Evolutionary conservation across 2,329 filamentous ascomycete genomes (phyloP).

Genomic region (Fusarium camptoceras): DNA sequence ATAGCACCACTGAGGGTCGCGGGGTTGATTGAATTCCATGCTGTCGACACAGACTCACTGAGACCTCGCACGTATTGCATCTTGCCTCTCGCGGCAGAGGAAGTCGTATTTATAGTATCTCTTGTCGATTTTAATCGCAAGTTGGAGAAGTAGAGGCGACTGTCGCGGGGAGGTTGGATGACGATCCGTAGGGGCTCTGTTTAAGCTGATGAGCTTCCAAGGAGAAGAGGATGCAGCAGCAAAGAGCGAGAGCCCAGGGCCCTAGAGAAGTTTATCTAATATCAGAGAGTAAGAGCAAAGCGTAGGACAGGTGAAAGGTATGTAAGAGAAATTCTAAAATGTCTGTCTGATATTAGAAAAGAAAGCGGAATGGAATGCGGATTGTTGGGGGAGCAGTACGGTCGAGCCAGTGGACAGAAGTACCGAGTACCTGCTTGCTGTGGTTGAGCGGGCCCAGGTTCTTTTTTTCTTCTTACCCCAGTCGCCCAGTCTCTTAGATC

Average conservation of each 20-base stretch:
- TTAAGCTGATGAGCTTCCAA: conserved; percentile 10
- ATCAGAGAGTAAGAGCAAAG: conserved; percentile 4
- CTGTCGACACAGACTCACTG: conserved; percentile 94
- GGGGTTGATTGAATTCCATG: conserved; percentile 99
- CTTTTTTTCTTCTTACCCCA: conserved; percentile 23
- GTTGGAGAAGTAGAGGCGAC: conserved; percentile 14
- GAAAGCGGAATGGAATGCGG: conserved; percentile 34
- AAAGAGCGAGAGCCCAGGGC: conserved; percentile 5
- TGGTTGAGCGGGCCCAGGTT: conserved; percentile 24
- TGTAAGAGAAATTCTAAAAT: conserved; percentile 16
- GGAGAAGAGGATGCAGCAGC: conserved; percentile 9
- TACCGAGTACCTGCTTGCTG: conserved; percentile 34
- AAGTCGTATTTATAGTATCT: conserved; percentile 11
- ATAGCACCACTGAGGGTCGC: conserved; percentile 97
- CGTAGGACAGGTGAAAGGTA: conserved; percentile 18
- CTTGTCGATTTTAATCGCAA: conserved; percentile 5
- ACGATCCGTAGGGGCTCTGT: conserved; percentile 23
- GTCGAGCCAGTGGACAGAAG: conserved; percentile 21
- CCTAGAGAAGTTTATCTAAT: conserved; percentile 28
- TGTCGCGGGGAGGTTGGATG: conserved; percentile 31
- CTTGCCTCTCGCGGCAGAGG: conserved; percentile 37
- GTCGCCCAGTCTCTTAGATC: conserved; percentile 17
- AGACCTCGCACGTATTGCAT: conserved; percentile 99
- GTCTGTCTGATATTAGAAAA: conserved; percentile 12
- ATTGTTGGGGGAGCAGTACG: conserved; percentile 35